Base-by-base conservation (phyloP, 306 rosid species). In the Vigna trinervia region DNA sequence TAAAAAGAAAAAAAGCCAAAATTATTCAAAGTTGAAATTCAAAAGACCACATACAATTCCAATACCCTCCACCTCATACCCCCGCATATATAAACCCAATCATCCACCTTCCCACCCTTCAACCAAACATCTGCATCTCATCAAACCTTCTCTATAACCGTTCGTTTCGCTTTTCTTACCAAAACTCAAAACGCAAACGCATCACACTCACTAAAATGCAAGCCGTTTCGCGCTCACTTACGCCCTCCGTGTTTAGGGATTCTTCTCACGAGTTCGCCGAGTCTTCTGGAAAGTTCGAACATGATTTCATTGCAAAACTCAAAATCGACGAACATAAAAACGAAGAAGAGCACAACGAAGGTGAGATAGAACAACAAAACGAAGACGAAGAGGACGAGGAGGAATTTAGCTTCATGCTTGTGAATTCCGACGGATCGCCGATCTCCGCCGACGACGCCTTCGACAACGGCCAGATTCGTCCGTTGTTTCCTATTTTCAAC, bases 401-500 rank as follows among this genome's bases (percentile, higher is more conserved):
- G 3, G 97, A 95, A 50, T 95, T 95, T 46, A 88, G 87, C 22
- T 95, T 95, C 26, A 86, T 41, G 13, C 87, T 78, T 48, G 23
- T 80, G 20, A 89, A 88, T 74, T 82, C 91, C 11, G 86, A 85
- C 5, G 87, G 86, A 0, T 88, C 93, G 3, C 87, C 87, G 62
- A 85, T 87, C 34, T 83, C 90, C 8, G 98, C 96, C 0, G 98
- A 89, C 34, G 98, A 92, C 12, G 78, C 76, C 22, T 95, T 95
- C 47, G 76, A 72, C 11, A 69, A 90, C 87, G 98, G 97, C 57
- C 92, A 85, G 86, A 90, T 95, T 84, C 92, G 93, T 3, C 87
- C 91, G 7, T 51, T 83, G 3, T 90, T 72, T 14, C 98, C 98
- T 7, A 14, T 93, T 8, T 91, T 93, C 74, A 81, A 87, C 78